Base-by-base conservation (phyloP, 2,329 filamentous ascomycete species). In the Dothideomycetes sp. region DNA sequence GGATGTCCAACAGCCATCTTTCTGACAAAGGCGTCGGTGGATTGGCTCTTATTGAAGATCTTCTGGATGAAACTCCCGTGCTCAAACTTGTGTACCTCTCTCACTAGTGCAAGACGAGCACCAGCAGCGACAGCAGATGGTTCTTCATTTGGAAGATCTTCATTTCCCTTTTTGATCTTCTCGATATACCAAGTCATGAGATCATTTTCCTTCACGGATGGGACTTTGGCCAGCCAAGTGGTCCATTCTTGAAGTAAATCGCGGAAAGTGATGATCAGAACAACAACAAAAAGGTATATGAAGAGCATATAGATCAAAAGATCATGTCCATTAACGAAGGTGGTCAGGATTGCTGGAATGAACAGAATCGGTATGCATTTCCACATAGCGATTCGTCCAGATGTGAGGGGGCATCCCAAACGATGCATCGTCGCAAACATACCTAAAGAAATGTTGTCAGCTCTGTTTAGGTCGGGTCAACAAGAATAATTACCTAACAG, bases 221-320 rank as follows among this genome's bases (percentile, higher is more conserved):
- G 64, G 30, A 75, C 67, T 29, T 67, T 65, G 39, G 64, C 57
- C 46, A 69, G 65, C 76, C 76, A 80, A 2, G 66, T 72, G 4
- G 72, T 69, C 76, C 76, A 80, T 47, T 72, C 67, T 16, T 69
- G 69, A 25, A 68, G 69, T 5, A 76, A 65, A 2, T 60, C 61
- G n/a, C 74, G 65, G 44, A 76, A 68, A 8, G 70, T 70, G 15
- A 74, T 50, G 2, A 77, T 49, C 1, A 79, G 62, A 5, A 69
- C 49, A 7, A 60, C 51, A 4, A 78, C 61, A 49, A 78, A 77
- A 3, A 64, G 45, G 42, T 70, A 76, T 2, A 76, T 58, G 2
- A 77, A 60, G 2, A 65, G 61, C 1, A 76, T 64, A 49, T 80
- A 80, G 20, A 80, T 67, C 18, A 65, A 59, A 0, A 74, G 61